phyloP scores from a whole-genome alignment of 2,329 filamentous ascomycete genomes.

The Epicoccum sorghinum region DNA sequence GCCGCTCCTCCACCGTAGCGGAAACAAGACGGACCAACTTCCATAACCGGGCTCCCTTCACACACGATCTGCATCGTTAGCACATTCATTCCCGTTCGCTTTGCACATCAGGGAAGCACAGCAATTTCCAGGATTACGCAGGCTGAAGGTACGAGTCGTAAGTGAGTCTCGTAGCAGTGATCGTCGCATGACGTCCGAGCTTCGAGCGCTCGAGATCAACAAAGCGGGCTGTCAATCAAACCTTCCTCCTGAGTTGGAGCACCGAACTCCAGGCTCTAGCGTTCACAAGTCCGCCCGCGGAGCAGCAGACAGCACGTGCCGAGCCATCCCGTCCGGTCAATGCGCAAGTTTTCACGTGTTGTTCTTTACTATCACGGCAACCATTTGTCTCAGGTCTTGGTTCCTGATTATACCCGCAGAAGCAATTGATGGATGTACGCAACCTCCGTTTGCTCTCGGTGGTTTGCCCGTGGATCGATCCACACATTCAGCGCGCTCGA shows the following conservation, averaged over 20 bases:
- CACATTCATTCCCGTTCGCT: no score
- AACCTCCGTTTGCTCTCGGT: no score
- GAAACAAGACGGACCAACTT: background rate
- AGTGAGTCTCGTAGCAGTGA: background rate
- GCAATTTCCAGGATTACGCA: background rate
- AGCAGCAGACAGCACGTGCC: background rate
- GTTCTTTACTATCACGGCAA: background rate
- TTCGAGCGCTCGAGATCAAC: constrained; percentile 1
- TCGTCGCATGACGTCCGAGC: background rate
- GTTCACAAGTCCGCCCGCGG: background rate
- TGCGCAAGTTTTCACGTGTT: background rate
- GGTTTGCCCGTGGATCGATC: no score
- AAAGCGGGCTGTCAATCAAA: constrained; percentile 6
- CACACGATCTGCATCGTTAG: background rate
- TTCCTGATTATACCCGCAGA: background rate
- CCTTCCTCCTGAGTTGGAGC: constrained; percentile 4
- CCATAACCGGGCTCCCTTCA: constrained; percentile 2
- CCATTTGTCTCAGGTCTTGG: background rate
- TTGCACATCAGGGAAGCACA: background rate
- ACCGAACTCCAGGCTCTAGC: constrained; percentile 2
- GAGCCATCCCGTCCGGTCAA: constrained; percentile 10
- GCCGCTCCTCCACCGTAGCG: background rate
- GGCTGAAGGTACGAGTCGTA: no score
- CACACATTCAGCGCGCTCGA: no score
- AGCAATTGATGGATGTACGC: background rate